Base-by-base conservation (phyloP, 164 flowering plant genomes). In the Chimonanthus praecox region DNA sequence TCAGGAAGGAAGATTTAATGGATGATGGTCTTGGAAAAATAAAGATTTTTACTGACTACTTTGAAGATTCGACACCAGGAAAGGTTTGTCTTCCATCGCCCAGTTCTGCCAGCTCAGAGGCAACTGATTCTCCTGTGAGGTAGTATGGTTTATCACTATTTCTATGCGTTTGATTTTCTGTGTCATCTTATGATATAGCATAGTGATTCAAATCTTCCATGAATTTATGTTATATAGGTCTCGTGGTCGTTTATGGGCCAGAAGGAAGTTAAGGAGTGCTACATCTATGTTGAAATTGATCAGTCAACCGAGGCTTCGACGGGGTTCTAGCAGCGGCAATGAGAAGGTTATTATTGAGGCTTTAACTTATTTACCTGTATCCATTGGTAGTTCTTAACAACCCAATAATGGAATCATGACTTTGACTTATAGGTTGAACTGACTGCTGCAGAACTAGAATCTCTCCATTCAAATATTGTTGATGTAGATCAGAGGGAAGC, bases 401-500 rank as follows among this genome's bases (percentile, higher is more conserved):
- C 64, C 44, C 65, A 73, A 76, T 48, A 73, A 70, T 62, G 54
- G 49, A 49, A 20, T 50, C 20, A 20, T 74, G 47, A 63, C 13
- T 77, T 58, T 72, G 11, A 47, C 64, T 72, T 78, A 77, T 87
- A 94, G 98, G 90, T 90, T 78, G 91, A 83, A 80, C 68, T 93
- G 69, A 85, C 79, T 77, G 87, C 85, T 73, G 87, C 81, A 21
- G 92, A 95, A 83, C 68, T 95, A 69, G 90, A 85, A 77, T 87
- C 98, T 68, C 92, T 95, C 75, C 83, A 86, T 76, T 77, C 97
- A 72, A 94, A 89, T 80, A 87, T 95, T 76, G 84, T 87, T 77
- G 83, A 81, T 75, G 76, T 89, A 74, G 99, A 90, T 81, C 98
- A 95, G 81, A 87, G 88, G 75, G 97, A 90, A 83, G 88, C 94